These are phyloP conservation scores for Herpomyces periplanetae DNA, from an alignment of 2,329 filamentous ascomycete species.

Conservation along the genomic window DNA sequence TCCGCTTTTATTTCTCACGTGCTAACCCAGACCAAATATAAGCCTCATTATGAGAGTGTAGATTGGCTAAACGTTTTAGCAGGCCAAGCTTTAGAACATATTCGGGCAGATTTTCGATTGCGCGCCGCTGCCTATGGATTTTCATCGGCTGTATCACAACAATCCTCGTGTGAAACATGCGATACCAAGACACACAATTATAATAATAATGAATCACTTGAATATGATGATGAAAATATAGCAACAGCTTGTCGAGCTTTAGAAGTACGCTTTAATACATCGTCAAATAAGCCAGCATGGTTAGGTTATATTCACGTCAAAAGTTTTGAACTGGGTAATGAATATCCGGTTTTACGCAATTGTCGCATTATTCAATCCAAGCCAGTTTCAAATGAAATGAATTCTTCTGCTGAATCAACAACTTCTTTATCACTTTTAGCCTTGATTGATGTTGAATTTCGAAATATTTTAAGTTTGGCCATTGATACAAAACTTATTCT, in stretches of 20 bases:
- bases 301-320: slow-evolving; percentile 75
- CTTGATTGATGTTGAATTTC: slow-evolving; percentile 80
- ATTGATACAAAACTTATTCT: slow-evolving; percentile 73
- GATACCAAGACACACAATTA: too few relatives aligned
- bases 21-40: slow-evolving; percentile 84
- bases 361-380: slow-evolving; percentile 46
- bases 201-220: too few relatives aligned
- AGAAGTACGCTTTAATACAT: slow-evolving; percentile 62
- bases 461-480: slow-evolving; percentile 73
- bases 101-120: slow-evolving; percentile 64
- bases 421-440: too few relatives aligned
- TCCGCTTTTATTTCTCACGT: slow-evolving; percentile 82
- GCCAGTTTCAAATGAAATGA: slow-evolving; percentile 8
- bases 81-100: slow-evolving; percentile 80
- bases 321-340: slow-evolving; percentile 68
- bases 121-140: too few relatives aligned
- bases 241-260: too few relatives aligned
- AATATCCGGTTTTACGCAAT: slow-evolving; percentile 95
- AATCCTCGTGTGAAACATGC: too few relatives aligned
- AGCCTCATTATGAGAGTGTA: slow-evolving; percentile 74
- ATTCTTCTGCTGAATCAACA: slow-evolving; percentile 23
- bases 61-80: slow-evolving; percentile 98
- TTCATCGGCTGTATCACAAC: too few relatives aligned
- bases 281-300: slow-evolving; percentile 39
- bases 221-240: slow-evolving; percentile 61